Evolutionary conservation across 2,329 filamentous ascomycete genomes (phyloP), one percentile per base, ranked within the genome.

Genomic region (Diaporthe ampelina): DNA sequence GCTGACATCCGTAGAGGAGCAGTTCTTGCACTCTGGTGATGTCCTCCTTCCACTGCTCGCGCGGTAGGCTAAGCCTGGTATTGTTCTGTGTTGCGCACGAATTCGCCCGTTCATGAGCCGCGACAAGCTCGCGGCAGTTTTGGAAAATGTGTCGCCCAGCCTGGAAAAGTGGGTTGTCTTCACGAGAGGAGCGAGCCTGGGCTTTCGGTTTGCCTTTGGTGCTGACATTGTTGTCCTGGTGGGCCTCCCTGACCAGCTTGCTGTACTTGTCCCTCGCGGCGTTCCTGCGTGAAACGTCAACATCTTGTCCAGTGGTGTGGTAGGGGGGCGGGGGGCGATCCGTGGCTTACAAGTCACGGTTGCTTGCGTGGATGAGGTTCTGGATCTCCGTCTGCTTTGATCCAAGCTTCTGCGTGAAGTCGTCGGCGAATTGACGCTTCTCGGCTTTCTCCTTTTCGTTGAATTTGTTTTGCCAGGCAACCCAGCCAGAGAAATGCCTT

Each of bases 31-130:
- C 78, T 13, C 81, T 79, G 43, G 79, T 73, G 50, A 80, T 80
- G 72, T 85, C 83, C 65, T 82, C 76, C 59, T 81, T 78, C 83
- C 82, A 84, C 37, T 65, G 77, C 26, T 77, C 76, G 17, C 76
- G 76, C 4, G 81, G 81, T 9, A 80, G 75, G 4, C 77, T 75
- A 32, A 81, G 48, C 35, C 79, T 70, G 21, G 43, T 50, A 24
- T 45, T 45, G 11, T n/a, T 77, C 8, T 78, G 74, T 10, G 74
- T 72, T 17, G 80, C 76, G 43, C 76, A 77, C 61, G 77, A 76
- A 17, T 82, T 80, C 10, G 77, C 77, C 17, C 77, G 76, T n/a
- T 78, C 78, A 75, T 83, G 81, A 13, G 78, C 78, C 15, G 77
- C 74, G 19, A 84, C 73, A 4, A 85, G 78, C 3, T 76, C 70